Base-by-base conservation (phyloP, 192 early-diverging fungal species). In the Podila minutissima region DNA sequence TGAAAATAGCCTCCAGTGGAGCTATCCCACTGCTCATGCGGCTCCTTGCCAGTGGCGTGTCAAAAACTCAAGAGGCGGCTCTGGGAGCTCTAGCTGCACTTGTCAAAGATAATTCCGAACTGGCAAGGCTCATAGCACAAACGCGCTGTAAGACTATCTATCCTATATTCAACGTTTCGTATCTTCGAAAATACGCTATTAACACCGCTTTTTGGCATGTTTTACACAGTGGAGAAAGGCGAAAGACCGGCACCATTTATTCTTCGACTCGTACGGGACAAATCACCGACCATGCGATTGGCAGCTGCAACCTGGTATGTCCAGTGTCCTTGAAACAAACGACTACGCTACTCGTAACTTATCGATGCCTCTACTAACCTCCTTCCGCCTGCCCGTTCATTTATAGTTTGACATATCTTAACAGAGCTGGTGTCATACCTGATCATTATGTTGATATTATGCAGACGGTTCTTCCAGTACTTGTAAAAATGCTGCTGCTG, bases 21-120 rank as follows among this genome's bases (percentile, higher is more conserved):
- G 88, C 87, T 1, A 84, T 94, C 33, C 84, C 86, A 32, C 69
- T 88, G 7, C 75, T 94, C 29, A 74, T 91, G 58, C 84, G 79
- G 10, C 67, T 93, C 38, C 76, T 95, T 8, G 81, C 83, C 60
- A 84, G 84, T 24, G 83, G 83, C 12, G 88, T 77, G 73, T 71
- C 82, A 32, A 93, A 91, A 76, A 85, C 92, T 12, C 94, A 95
- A 70, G 93, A 95, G 82, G 90, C 93, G 7, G 91, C 91, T 7
- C 83, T 95, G 59, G 94, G 94, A 64, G 93, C 93, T 0, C 71
- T 95, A n/a, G 86, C 91, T 3, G 87, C 86, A 9, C 66, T 95
- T 32, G 88, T 88, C 67, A 85, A 90, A 32, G 89, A 88, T 24
- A 93, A 93, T 70, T 57, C 83, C 13, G 86, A 86, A 12, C 66